Conservation (phyloP, 495 filamentous ascomycete genomes). For the Penicillium goetzii region DNA sequence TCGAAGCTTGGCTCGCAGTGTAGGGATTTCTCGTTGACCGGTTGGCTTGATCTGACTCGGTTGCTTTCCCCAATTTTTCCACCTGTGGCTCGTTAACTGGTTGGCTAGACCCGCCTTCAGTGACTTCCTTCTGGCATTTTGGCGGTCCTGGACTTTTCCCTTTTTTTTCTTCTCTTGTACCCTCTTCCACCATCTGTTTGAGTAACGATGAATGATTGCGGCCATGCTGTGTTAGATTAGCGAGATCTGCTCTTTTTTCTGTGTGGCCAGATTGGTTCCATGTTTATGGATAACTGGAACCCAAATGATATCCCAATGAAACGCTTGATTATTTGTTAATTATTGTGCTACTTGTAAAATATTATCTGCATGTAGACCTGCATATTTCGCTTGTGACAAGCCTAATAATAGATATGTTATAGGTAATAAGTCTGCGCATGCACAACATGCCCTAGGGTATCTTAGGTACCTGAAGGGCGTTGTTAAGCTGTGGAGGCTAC, state of each 20-base stretch:
- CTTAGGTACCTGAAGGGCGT: too few species aligned
- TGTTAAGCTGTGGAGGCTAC: too few species aligned
- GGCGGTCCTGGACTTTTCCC: slow-evolving; percentile 10
- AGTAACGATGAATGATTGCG: slow-evolving; percentile 32
- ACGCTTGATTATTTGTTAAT: neutral
- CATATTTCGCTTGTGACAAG: neutral
- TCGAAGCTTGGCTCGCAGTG: neutral
- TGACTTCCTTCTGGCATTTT: neutral
- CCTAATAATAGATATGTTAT: too few species aligned
- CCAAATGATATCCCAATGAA: slow-evolving; percentile 21
- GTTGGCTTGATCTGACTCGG: neutral
- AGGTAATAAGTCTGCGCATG: too few species aligned
- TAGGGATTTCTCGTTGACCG: neutral
- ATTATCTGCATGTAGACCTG: neutral
- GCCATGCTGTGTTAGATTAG: slow-evolving; percentile 29
- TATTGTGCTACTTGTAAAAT: neutral
- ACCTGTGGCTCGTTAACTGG: neutral
- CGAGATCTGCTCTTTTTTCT: slow-evolving; percentile 28
- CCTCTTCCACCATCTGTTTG: slow-evolving; percentile 16
- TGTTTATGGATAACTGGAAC: slow-evolving; percentile 24
- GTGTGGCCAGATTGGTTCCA: slow-evolving; percentile 26
- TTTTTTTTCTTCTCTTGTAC: slow-evolving; percentile 18
- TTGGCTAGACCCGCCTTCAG: neutral
- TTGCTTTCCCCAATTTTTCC: neutral
- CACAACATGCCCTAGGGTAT: too few species aligned